Percentiles rank a stretch among this genome's conserved stretches.
Evolutionary conservation across 352 stramenopile species (phyloP).

Genomic region (Pythium biforme): DNA sequence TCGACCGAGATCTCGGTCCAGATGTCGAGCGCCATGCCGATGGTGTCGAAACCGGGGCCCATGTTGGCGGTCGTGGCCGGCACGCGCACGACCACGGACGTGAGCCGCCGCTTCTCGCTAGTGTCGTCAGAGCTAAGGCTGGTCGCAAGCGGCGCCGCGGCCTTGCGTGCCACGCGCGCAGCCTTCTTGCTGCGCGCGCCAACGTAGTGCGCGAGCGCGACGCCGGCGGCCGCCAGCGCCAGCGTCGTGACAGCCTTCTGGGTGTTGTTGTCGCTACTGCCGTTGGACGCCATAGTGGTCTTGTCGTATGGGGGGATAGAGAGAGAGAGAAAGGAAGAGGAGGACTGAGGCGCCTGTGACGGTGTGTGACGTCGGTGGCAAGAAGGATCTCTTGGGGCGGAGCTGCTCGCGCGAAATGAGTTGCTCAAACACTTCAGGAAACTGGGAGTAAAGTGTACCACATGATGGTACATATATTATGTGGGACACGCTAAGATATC

Average conservation of each 20-base stretch:
- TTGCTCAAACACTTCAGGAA: slow-evolving; percentile 17
- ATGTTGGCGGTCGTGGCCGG: slow-evolving; percentile 98
- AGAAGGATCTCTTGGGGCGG: neutral
- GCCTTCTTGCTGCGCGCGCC: slow-evolving; percentile 44
- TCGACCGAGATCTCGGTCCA: slow-evolving; percentile 98
- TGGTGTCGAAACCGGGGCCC: slow-evolving; percentile 97
- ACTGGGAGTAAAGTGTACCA: neutral
- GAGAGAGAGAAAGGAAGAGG: neutral
- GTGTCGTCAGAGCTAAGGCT: slow-evolving; percentile 20
- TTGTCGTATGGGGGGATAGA: neutral
- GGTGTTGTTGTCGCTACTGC: slow-evolving; percentile 13
- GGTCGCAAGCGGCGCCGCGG: neutral
- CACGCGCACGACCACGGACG: slow-evolving; percentile 96
- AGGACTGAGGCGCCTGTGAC: neutral
- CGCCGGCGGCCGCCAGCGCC: slow-evolving; percentile 49
- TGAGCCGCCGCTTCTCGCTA: slow-evolving; percentile 51
- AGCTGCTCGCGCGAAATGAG: slow-evolving; percentile 7
- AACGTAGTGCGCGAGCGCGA: slow-evolving; percentile 64
- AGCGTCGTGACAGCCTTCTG: slow-evolving; percentile 46
- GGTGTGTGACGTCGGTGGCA: neutral
- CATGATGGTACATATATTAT: neutral
- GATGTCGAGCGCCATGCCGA: slow-evolving; percentile 98
- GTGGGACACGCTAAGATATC: neutral
- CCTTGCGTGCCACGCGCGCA: neutral
- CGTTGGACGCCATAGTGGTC: slow-evolving; percentile 6